Evolutionary conservation across 2,329 filamentous ascomycete species (phyloP), one percentile per base, ranked within the genome.

Genomic region (Talaromyces sp.): DNA sequence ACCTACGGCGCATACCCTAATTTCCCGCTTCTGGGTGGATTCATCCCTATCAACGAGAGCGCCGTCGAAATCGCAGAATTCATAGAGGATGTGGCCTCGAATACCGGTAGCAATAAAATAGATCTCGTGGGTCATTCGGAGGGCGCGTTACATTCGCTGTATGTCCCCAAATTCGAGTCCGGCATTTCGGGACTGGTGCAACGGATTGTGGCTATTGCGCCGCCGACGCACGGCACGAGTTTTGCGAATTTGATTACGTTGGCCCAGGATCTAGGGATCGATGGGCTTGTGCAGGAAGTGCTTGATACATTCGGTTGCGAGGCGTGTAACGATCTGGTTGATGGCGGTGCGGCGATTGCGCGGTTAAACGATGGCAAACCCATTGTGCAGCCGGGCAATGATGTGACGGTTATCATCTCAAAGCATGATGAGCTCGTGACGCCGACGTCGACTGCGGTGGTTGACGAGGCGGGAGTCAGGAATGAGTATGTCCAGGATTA

Each of bases 41-140:
- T 81, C 5, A 70, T 72, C 22, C 67, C 76, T 7, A 78, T 81
- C 71, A 68, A 68, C 47, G 71, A 76, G n/a, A 80, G 78, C 13
- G 75, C 78, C 3, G 64, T 65, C 10, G 75, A 81, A 52, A 78
- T 81, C 61, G 79, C 78, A 2, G 70, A 64, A 2, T 81, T 80
- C 68, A 73, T 81, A 62, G 72, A 70, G 22, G 71, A 77, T 45
- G 78, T 81, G 0, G 72, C 74, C 65, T 79, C 79, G 2, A 75
- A 74, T 10, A 74, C 76, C 4, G 56, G 64, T 13, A 77, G 76
- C 4, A 50, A 62, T n/a, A 79, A 78, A 58, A 71, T 81, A 35
- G 75, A 81, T 62, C 65, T 81, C 0, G 77, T 81, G 17, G 79
- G 79, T 8, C 79, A 81, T 68, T 81, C 79, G 2, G 79, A 81